Conservation (phyloP, 1,139 yeast genomes). For the Hemisphaericaspora lyxosophila region DNA sequence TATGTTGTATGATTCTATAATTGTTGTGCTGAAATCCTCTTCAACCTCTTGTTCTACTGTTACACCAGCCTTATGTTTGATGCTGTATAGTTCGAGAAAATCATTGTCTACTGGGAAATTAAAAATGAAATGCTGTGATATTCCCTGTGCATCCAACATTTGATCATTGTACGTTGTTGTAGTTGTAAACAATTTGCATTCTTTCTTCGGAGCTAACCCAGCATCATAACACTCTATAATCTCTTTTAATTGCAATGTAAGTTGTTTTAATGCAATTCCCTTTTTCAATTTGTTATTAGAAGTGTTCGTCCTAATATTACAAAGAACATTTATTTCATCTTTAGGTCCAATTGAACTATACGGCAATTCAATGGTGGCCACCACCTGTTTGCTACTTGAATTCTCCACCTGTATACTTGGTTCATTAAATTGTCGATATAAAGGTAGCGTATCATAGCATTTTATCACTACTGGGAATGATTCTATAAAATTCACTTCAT, state of each 20-base stretch:
- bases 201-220: conserved; percentile 42
- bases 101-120: conserved; percentile 40
- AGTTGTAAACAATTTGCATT: conserved; percentile 31
- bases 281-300: conserved; percentile 33
- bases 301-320: conserved; percentile 40
- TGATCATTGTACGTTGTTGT: conserved; percentile 25
- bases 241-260: conserved; percentile 53
- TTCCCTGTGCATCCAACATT: conserved; percentile 33
- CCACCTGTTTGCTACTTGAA: conserved; percentile 42
- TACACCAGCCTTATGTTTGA: neutral
- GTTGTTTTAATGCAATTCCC: conserved; percentile 42
- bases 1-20: conserved; percentile 15
- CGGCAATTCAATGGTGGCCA: conserved; percentile 45
- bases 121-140: conserved; percentile 22
- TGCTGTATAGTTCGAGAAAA: conserved; percentile 28
- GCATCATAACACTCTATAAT: conserved; percentile 49
- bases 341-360: conserved; percentile 51
- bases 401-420: conserved; percentile 40
- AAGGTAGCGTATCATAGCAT: conserved; percentile 52
- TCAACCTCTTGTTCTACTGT: conserved; percentile 6
- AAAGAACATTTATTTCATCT: conserved; percentile 41
- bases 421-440: conserved; percentile 54
- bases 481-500: conserved; percentile 33
- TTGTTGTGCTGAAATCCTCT: conserved; percentile 8
- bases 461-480: conserved; percentile 49